Evolutionary conservation across 2,329 filamentous ascomycete species (phyloP).

Genomic region (Fusarium sp.): DNA sequence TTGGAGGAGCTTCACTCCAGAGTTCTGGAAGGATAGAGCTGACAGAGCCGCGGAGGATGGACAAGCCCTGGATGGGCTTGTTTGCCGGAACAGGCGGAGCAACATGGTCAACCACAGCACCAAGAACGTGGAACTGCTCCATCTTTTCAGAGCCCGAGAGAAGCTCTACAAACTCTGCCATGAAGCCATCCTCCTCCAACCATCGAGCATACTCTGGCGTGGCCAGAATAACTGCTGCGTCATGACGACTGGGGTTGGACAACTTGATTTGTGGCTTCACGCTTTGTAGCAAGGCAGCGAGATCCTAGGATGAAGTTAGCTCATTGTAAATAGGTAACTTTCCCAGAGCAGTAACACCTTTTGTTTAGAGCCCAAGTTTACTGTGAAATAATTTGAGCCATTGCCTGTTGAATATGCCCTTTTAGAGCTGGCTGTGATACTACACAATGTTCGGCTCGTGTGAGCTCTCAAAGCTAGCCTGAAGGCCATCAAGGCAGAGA

Average conservation of each 20-base stretch:
- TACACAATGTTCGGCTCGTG: conserved; percentile 34
- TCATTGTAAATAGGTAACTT: not conserved
- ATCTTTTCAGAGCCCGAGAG: conserved; percentile 57
- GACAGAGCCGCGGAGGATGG: conserved; percentile 60
- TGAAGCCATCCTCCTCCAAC: conserved; percentile 58
- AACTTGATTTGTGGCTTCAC: conserved; percentile 40
- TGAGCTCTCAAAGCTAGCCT: conserved; percentile 31
- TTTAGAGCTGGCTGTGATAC: conserved; percentile 21
- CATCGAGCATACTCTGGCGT: conserved; percentile 61
- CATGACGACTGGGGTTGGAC: conserved; percentile 45
- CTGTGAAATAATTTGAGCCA: conserved; percentile 33
- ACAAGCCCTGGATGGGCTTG: conserved; percentile 58
- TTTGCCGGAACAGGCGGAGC: conserved; percentile 49
- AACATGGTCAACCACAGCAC: conserved; percentile 68
- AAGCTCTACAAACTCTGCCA: conserved; percentile 57
- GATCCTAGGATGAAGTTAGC: conserved; percentile 29
- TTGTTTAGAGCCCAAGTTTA: conserved; percentile 26
- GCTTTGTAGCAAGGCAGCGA: conserved; percentile 29
- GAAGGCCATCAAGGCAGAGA: conserved; percentile 36
- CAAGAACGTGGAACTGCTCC: conserved; percentile 59
- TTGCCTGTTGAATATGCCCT: conserved; percentile 36
- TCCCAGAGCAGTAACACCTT: conserved; percentile 12
- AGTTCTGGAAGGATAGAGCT: conserved; percentile 58
- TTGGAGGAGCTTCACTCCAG: conserved; percentile 52
- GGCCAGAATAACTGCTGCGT: conserved; percentile 62